Evolutionary conservation across 257 asterid species (phyloP).

Genomic region (Catharanthus roseus): DNA sequence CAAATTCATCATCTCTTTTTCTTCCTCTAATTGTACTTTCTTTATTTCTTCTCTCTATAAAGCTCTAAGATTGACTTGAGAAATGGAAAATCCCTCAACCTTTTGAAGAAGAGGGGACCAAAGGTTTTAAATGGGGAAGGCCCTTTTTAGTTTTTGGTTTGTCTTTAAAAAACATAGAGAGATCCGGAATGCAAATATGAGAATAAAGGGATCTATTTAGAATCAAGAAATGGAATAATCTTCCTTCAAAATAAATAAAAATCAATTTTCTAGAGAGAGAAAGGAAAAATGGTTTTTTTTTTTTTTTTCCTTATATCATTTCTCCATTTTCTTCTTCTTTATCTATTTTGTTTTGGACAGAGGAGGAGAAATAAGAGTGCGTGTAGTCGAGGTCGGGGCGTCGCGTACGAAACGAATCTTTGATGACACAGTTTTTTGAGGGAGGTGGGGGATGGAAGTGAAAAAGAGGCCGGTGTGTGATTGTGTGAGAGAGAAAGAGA

Average conservation of each 20-base stretch:
- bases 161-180: conserved; percentile 38
- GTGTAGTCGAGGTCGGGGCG: conserved; percentile 73
- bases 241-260: conserved; percentile 10
- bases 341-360: neutral
- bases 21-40: neutral
- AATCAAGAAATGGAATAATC: conserved; percentile 50
- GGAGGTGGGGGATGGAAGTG: neutral
- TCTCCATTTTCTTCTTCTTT: neutral
- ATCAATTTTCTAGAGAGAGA: neutral
- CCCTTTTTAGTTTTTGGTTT: conserved; percentile 7
- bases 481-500: conserved; percentile 7
- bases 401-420: conserved; percentile 74
- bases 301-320: neutral
- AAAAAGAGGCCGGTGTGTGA: too few species aligned
- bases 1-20: conserved; percentile 20
- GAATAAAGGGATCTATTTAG: conserved; percentile 63
- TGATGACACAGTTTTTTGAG: conserved; percentile 13
- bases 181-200: conserved; percentile 31
- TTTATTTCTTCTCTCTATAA: too few species aligned
- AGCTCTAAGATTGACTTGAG: conserved; percentile 9
- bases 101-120: conserved; percentile 19
- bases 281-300: neutral
- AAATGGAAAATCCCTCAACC: conserved; percentile 1
- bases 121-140: conserved; percentile 11
- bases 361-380: conserved; percentile 28